Evolutionary conservation across 805 yeast species (phyloP).

Genomic region (Wickerhamiella kurtzmanii): DNA sequence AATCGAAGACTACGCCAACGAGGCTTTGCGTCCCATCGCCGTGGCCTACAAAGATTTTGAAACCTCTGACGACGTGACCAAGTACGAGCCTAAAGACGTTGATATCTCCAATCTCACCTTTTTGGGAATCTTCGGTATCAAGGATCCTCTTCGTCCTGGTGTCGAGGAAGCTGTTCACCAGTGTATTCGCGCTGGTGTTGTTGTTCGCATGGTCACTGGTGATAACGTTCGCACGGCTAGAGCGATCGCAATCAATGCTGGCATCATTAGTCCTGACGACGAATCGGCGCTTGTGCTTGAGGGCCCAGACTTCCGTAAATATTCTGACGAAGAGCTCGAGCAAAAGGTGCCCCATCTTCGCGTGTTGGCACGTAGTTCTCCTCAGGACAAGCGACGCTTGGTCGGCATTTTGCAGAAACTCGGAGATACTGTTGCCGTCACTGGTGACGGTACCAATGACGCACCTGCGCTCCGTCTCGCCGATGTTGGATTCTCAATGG

Average conservation of each 20-base stretch:
- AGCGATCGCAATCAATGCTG: slow-evolving; percentile 80
- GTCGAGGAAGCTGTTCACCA: slow-evolving; percentile 78
- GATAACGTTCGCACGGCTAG: slow-evolving; percentile 85
- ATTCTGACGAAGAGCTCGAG: slow-evolving; percentile 43
- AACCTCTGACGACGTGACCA: slow-evolving; percentile 4
- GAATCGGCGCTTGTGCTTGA: slow-evolving; percentile 65
- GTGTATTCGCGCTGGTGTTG: slow-evolving; percentile 84
- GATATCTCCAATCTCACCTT: slow-evolving; percentile 31
- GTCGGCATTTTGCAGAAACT: slow-evolving; percentile 65
- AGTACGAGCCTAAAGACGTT: slow-evolving; percentile 14
- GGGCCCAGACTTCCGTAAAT: slow-evolving; percentile 75
- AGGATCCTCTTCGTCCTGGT: slow-evolving; percentile 86
- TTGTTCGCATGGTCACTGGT: slow-evolving; percentile 97
- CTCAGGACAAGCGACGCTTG: slow-evolving; percentile 82
- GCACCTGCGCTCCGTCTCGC: slow-evolving; percentile 96
- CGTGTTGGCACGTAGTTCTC: slow-evolving; percentile 88
- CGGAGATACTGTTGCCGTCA: slow-evolving; percentile 95
- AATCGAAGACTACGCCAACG: slow-evolving; percentile 51
- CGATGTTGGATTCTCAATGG: slow-evolving; percentile 98
- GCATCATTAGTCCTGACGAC: slow-evolving; percentile 42
- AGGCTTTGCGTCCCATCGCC: slow-evolving; percentile 81
- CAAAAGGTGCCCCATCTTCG: slow-evolving; percentile 57
- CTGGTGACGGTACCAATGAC: slow-evolving; percentile 99
- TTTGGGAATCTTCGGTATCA: slow-evolving; percentile 78
- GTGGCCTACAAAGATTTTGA: slow-evolving; percentile 61